phyloP scores from a whole-genome alignment of 345 rosid species.

The Camelina hispida region DNA sequence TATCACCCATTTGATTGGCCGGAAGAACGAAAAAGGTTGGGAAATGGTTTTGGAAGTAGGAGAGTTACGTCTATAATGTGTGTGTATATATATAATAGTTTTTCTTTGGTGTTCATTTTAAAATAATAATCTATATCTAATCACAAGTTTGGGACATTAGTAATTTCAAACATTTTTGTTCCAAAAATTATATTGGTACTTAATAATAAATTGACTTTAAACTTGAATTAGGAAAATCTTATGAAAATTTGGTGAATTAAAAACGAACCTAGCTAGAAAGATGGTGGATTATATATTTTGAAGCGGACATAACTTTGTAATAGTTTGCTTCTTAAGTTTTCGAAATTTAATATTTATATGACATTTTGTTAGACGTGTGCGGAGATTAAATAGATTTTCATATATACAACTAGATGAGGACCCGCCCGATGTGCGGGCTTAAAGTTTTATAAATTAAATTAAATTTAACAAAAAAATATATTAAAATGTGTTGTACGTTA shows the following conservation, averaged over 20 bases:
- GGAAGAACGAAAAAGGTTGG: slow-evolving; percentile 34
- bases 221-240: not conserved
- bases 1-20: slow-evolving; percentile 55
- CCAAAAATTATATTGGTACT: not conserved
- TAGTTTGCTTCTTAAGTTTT: not conserved
- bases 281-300: not conserved
- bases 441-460: too few species aligned
- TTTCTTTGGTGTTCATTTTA: slow-evolving; percentile 19
- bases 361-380: slow-evolving; percentile 10
- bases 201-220: not conserved
- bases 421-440: too few species aligned
- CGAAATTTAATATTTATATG: not conserved
- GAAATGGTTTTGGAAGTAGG: slow-evolving; percentile 13
- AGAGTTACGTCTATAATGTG: slow-evolving; percentile 25
- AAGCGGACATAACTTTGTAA: slow-evolving; percentile 2
- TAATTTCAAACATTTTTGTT: not conserved
- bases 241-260: not conserved
- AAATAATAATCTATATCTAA: slow-evolving; percentile 19
- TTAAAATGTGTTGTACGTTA: too few species aligned
- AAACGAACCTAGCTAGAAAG: not conserved
- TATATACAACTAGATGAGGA: too few species aligned
- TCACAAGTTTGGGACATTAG: slow-evolving; percentile 37
- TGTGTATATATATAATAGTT: slow-evolving; percentile 23
- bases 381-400: not conserved
- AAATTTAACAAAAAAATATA: too few species aligned